A percentile compares a stretch with the other conserved stretches of the same genome.
phyloP scores from a whole-genome alignment of 1,284 basidiomycete genomes.

The Ustilago lituana region DNA sequence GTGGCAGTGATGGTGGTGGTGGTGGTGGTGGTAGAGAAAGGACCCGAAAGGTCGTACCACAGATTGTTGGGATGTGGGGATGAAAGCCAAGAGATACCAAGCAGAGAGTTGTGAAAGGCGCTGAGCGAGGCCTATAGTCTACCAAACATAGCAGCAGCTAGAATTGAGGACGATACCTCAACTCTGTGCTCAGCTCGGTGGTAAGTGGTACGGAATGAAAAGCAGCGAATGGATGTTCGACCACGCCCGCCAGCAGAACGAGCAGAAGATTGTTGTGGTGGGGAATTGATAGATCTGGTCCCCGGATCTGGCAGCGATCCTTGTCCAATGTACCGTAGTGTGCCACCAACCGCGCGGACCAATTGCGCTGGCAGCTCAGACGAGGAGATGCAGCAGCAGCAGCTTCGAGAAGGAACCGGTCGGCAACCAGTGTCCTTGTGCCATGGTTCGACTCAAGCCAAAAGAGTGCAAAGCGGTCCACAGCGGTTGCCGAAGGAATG shows the following conservation, averaged over 20 bases:
- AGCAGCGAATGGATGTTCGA: constrained; percentile 10
- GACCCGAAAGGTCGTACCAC: not conserved
- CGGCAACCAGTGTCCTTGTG: constrained; percentile 3
- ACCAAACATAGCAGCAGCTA: not conserved
- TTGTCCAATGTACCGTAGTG: constrained; percentile 9
- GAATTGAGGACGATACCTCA: constrained; percentile 7
- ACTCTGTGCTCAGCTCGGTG: constrained; percentile 1
- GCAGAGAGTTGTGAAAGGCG: not conserved
- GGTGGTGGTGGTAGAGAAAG: constrained; percentile 6
- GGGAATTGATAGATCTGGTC: constrained; percentile 2
- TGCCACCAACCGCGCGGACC: constrained; percentile 8
- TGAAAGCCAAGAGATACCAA: not conserved
- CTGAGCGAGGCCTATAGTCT: constrained; percentile 1
- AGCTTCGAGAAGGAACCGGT: not conserved
- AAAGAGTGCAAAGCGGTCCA: not conserved
- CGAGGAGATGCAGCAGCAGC: no score
- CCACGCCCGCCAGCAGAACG: constrained; percentile 3
- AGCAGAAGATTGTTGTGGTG: constrained; percentile 10
- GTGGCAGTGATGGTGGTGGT: not conserved
- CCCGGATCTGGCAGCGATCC: constrained; percentile 16
- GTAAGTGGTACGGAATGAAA: constrained; percentile 21
- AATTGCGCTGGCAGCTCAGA: not conserved
- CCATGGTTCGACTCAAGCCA: constrained; percentile 1
- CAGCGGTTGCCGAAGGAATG: not conserved
- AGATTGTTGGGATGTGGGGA: not conserved